phyloP scores from a whole-genome alignment of 345 rosid species.

The Toxicodendron radicans region DNA sequence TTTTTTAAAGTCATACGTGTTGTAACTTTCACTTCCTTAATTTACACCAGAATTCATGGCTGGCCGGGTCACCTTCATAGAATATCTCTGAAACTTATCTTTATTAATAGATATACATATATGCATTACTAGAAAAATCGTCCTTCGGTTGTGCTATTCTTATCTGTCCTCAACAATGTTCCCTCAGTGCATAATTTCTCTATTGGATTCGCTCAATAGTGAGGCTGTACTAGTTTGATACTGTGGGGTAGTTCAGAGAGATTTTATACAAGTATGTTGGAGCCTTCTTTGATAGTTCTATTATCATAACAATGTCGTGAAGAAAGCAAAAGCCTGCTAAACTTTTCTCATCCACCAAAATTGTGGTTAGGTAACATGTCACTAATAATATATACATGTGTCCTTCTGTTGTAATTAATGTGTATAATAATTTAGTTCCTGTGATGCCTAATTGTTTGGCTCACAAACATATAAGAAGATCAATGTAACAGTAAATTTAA shows the following conservation, averaged over 20 bases:
- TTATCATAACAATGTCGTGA: not conserved
- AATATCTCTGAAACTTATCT: slow-evolving; percentile 21
- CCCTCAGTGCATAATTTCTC: slow-evolving; percentile 10
- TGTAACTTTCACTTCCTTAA: not conserved
- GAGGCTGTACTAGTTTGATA: slow-evolving; percentile 1
- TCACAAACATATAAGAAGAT: no score
- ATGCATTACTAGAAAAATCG: not conserved
- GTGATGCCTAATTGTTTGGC: not conserved
- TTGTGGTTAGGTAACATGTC: not conserved
- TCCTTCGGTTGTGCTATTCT: slow-evolving; percentile 16
- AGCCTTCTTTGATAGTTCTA: slow-evolving; percentile 5
- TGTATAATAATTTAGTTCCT: not conserved
- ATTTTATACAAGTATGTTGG: slow-evolving; percentile 10
- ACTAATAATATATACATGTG: not conserved
- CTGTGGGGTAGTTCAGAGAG: slow-evolving; percentile 13
- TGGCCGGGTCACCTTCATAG: slow-evolving; percentile 1
- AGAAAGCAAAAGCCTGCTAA: not conserved
- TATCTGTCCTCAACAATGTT: slow-evolving; percentile 12
- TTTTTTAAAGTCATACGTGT: slow-evolving; percentile 11
- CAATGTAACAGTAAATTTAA: no score
- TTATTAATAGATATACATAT: not conserved
- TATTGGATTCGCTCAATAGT: not conserved
- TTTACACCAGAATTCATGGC: not conserved
- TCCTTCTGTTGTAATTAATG: not conserved
- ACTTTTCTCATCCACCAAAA: not conserved